Base-by-base conservation (phyloP, 257 asterid genomes). In the Solanum tarapatanum region DNA sequence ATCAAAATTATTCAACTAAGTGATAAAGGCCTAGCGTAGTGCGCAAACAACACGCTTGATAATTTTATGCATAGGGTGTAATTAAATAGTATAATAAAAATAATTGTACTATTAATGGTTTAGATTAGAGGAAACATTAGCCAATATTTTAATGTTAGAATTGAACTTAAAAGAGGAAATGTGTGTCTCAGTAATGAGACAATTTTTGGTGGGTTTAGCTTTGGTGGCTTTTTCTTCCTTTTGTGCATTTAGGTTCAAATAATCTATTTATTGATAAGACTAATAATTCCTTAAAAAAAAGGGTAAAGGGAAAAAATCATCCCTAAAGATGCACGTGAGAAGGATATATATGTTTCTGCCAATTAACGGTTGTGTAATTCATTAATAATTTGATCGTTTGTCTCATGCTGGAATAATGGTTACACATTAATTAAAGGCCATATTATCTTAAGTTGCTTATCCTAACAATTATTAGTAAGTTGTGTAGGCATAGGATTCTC, bases 31-130 rank as follows among this genome's bases (percentile, higher is more conserved):
- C 32, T 51, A 84, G 84, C n/a, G 26, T 72, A 43, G 85, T 88
- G 90, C 83, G 58, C 73, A 86, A 85, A 82, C 62, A 87, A 41
- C 87, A 87, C 83, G 86, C 89, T 69, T 86, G 8, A 37, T 7
- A 35, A 23, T 74, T 74, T 4, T 17, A 83, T 83, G 14, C 72
- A 33, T 28, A 83, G 23, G 26, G 17, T 83, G 58, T 55, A 28
- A 51, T 51, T 51, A 51, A 35, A 74, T 74, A 10, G 39, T 4
- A 35, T 24, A 73, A 21, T 11, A 21, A 21, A 74, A 36, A 35
- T 4, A 33, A 17, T 30, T 70, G 26, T 73, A 19, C 16, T 70
- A 23, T 19, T 72, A 77, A 45, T 30, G 74, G 89, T 82, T 76
- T 85, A 60, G 21, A 58, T 70, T 58, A 24, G 32, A 82, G 89